Conservation (phyloP, 2,329 filamentous ascomycete species). For the Arthrobotrys sinensis region DNA sequence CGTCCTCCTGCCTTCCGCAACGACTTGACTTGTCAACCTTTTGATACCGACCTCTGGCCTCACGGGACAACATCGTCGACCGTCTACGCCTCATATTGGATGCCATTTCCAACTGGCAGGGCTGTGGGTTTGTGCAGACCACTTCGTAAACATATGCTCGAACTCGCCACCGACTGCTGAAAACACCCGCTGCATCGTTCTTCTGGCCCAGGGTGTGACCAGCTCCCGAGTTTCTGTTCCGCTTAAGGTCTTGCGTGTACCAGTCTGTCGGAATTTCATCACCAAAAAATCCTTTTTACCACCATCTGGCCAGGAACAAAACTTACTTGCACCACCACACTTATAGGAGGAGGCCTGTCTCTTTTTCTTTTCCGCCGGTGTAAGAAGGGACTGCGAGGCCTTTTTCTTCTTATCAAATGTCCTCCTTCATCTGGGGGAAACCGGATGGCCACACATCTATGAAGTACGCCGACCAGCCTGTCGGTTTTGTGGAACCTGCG, state of each 20-base stretch:
- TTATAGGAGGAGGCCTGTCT: constrained; percentile 43
- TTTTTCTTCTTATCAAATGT: constrained; percentile 50
- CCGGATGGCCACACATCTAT: constrained; percentile 51
- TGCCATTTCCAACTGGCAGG: constrained; percentile 49
- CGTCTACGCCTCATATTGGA: constrained; percentile 31
- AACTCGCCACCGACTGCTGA: constrained; percentile 48
- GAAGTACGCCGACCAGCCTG: constrained; percentile 57
- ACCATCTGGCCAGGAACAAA: constrained; percentile 25
- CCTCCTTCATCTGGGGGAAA: constrained; percentile 55
- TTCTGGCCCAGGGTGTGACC: constrained; percentile 59
- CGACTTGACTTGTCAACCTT: constrained; percentile 43
- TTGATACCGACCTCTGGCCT: constrained; percentile 24
- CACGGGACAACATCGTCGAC: constrained; percentile 36
- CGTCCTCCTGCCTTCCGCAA: constrained; percentile 52
- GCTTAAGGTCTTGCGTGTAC: constrained; percentile 59
- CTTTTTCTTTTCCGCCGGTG: constrained; percentile 35
- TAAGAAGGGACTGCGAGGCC: constrained; percentile 40
- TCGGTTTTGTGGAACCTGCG: constrained; percentile 58
- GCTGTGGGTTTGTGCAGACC: constrained; percentile 43
- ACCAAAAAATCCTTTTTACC: constrained; percentile 53
- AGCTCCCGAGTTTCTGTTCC: constrained; percentile 60
- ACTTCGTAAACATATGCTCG: constrained; percentile 41
- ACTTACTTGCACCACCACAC: constrained; percentile 50
- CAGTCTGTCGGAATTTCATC: constrained; percentile 57
- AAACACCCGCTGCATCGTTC: constrained; percentile 44